Evolutionary conservation across 257 asterid species (phyloP), one percentile per base, ranked within the genome.

Genomic region (Handroanthus guayacan): DNA sequence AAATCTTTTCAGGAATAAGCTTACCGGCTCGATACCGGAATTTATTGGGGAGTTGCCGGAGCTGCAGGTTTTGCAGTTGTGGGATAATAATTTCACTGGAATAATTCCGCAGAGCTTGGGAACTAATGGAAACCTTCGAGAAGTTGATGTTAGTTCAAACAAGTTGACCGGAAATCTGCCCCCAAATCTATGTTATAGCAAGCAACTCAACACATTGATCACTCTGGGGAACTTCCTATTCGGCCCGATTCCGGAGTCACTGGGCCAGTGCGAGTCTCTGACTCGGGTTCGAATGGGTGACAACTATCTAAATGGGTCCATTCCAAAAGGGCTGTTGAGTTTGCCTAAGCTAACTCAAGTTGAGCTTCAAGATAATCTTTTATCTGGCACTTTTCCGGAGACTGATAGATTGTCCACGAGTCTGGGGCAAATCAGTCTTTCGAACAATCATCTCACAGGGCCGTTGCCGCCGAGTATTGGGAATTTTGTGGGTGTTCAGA

Each of bases 41-140:
- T 95, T 92, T 72, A 79, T 95, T 16, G 96, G 83, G 2, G 96
- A 91, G 69, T 83, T 92, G 77, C 97, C 98, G 44, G 82, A 82
- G 76, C 85, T 95, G 39, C 89, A 95, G 77, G 98, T 95, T 43
- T 69, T 95, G 85, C 99, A 95, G 74, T 56, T 95, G 25, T 95
- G 99, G 99, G 99, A 95, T 72, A 95, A 95, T 80, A 95, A 92
- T 50, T 95, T 95, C 86, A 92, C 99, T 17, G 99, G 98, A 14
- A 83, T 90, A 39, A 89, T 95, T 62, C 99, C 99, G 0, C 88
- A 62, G 44, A 87, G 82, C 79, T 80, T 95, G 56, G 99, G 99
- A 12, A 72, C 79, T 4, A 92, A 89, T 13, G 95, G 98, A 38
- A 90, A 83, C 56, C 88, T 95, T 38, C 92, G 84, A 38, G 86